phyloP scores from a whole-genome alignment of 1,284 basidiomycete genomes.

The Rugiboletus extremiorientalis region DNA sequence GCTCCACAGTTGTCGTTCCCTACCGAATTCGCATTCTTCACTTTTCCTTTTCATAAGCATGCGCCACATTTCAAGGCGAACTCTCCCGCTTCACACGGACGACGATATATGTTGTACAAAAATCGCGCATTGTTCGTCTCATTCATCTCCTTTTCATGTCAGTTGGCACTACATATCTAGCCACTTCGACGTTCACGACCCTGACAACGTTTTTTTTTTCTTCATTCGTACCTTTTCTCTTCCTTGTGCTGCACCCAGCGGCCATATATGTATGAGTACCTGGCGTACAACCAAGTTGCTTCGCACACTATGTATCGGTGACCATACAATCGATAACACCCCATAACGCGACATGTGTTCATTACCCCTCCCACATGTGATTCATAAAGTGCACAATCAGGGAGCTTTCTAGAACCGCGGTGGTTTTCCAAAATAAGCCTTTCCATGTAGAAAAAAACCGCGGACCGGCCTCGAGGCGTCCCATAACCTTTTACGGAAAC shows the following conservation, averaged over 20 bases:
- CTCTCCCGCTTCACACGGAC: constrained; percentile 11
- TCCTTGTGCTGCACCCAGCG: constrained; percentile 17
- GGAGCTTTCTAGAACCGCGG: constrained; percentile 16
- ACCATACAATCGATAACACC: constrained; percentile 11
- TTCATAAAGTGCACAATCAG: not conserved
- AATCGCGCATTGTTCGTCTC: constrained; percentile 17
- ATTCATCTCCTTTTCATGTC: constrained; percentile 16
- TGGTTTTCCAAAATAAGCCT: not conserved
- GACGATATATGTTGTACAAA: constrained; percentile 27
- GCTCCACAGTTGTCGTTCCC: constrained; percentile 11
- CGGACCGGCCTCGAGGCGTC: not conserved
- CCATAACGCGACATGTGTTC: constrained; percentile 1
- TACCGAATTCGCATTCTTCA: constrained; percentile 5
- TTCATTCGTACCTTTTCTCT: constrained; percentile 9
- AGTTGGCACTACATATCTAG: constrained; percentile 21
- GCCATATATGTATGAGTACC: constrained; percentile 44
- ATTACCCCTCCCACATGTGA: constrained; percentile 11
- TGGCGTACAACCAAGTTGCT: constrained; percentile 33
- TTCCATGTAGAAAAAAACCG: constrained; percentile 14
- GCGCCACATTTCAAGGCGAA: constrained; percentile 2
- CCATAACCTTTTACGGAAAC: not conserved
- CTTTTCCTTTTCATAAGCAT: constrained; percentile 4
- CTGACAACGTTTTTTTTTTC: constrained; percentile 6
- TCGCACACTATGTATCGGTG: constrained; percentile 22
- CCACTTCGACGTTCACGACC: constrained; percentile 29